Evolutionary conservation across 2,329 filamentous ascomycete genomes (phyloP).

Genomic region (Sphaerulina populicola): DNA sequence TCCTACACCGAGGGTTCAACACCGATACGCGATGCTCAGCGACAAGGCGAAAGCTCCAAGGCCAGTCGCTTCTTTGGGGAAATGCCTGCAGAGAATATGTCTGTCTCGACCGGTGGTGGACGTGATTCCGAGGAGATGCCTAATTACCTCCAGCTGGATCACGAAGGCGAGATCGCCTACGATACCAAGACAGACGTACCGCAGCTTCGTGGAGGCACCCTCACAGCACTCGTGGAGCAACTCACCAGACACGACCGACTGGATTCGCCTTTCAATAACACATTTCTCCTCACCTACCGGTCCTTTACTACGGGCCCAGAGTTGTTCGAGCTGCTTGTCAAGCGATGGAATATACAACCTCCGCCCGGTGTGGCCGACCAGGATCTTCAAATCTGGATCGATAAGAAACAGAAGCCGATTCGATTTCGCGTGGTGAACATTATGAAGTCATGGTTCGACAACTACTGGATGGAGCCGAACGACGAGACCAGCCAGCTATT

Average conservation of each 20-base stretch:
- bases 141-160: conserved; percentile 75
- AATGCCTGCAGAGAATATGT: conserved; percentile 34
- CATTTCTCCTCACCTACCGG: conserved; percentile 90
- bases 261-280: conserved; percentile 93
- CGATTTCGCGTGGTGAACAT: conserved; percentile 96
- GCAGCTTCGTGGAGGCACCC: conserved; percentile 76
- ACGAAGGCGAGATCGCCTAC: conserved; percentile 82
- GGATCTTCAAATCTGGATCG: conserved; percentile 81
- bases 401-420: conserved; percentile 92
- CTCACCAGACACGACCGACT: conserved; percentile 92
- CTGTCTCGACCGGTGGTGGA: conserved; percentile 29
- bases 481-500: conserved; percentile 75
- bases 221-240: conserved; percentile 85
- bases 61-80: conserved; percentile 47
- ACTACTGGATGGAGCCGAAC: conserved; percentile 95
- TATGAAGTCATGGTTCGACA: conserved; percentile 95
- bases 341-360: conserved; percentile 85
- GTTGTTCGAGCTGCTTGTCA: conserved; percentile 84
- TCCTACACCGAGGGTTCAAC: conserved; percentile 54
- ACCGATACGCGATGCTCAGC: conserved; percentile 17
- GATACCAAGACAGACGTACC: conserved; percentile 71
- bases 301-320: conserved; percentile 89
- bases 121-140: conserved; percentile 65
- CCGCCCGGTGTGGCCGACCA: conserved; percentile 66
- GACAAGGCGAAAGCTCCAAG: conserved; percentile 40